Evolutionary conservation across 2,329 filamentous ascomycete species (phyloP).

Genomic region (Aurifilum marmelostoma): DNA sequence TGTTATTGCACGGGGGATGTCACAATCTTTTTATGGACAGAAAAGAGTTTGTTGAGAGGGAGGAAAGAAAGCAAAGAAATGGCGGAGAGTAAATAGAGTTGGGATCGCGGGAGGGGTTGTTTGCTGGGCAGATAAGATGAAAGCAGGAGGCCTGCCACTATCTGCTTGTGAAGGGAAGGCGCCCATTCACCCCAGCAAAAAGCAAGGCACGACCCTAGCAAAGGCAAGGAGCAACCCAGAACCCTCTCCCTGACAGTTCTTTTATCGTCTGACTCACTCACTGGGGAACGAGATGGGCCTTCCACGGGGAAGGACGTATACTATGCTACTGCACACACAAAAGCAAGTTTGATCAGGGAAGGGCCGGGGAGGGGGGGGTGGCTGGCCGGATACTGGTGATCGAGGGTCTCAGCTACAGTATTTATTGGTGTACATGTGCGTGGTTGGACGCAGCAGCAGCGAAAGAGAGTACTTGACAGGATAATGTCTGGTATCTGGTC

Average conservation of each 20-base stretch:
- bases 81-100: neutral
- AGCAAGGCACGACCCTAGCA: neutral
- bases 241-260: neutral
- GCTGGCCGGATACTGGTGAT: too few relatives aligned
- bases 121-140: neutral
- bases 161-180: neutral
- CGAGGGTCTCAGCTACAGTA: neutral
- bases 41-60: neutral
- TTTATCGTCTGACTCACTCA: neutral
- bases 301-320: too few relatives aligned
- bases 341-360: neutral
- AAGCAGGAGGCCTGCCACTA: slow-evolving; percentile 1
- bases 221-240: neutral
- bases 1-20: neutral
- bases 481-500: slow-evolving; percentile 10
- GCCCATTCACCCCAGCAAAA: too few relatives aligned
- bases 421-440: neutral
- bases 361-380: too few relatives aligned
- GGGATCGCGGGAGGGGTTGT: neutral
- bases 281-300: neutral
- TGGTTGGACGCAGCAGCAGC: neutral
- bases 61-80: too few relatives aligned
- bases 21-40: neutral
- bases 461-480: neutral
- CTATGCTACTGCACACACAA: neutral